Base-by-base conservation (phyloP, 225 moss, liverwort and hornwort genomes). In the Pseudisothecium myosuroides region DNA sequence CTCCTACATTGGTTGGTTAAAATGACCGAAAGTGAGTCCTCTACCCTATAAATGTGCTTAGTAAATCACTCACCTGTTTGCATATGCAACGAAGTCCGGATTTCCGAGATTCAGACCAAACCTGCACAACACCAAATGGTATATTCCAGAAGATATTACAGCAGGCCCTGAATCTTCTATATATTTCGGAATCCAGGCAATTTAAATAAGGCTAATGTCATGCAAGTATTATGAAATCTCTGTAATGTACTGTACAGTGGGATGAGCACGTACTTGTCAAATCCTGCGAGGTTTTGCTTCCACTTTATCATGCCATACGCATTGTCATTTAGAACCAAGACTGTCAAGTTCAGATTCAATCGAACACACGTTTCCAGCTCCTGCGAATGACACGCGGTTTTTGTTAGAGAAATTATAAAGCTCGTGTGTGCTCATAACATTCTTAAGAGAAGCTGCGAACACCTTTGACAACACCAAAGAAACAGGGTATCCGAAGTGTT, bases 261-360 rank as follows among this genome's bases (percentile, higher is more conserved):
- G 69, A 69, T 74, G 58, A 39, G n/a, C 37, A 87, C 84, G 69
- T 82, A 98, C 96, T 87, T 95, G 37, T 91, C 86, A 83, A 97
- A 95, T 83, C 96, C 91, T 36, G 88, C 91, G 54, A 94, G 91
- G 89, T 92, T 88, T 89, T 98, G 97, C 92, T 98, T 98, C 98
- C 98, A 98, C 90, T 96, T 97, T 37, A 98, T 98, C 98, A 98
- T 98, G 87, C 98, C 98, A 76, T 93, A 98, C 26, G 89, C 98
- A 88, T 96, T 97, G 87, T 98, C 98, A 78, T 98, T 98, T 8
- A 97, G 63, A 85, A 98, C 93, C 87, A 98, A 90, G 69, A 98
- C 88, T 60, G 96, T 98, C 85, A 97, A 88, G 87, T 98, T 98
- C 56, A 98, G 80, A 20, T 93, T 82, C 84, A 98, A 91, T 77